A percentile compares a stretch with the other conserved stretches of the same genome.
phyloP scores from a whole-genome alignment of 1,284 basidiomycete species.

The Rhodotorula sp. region DNA sequence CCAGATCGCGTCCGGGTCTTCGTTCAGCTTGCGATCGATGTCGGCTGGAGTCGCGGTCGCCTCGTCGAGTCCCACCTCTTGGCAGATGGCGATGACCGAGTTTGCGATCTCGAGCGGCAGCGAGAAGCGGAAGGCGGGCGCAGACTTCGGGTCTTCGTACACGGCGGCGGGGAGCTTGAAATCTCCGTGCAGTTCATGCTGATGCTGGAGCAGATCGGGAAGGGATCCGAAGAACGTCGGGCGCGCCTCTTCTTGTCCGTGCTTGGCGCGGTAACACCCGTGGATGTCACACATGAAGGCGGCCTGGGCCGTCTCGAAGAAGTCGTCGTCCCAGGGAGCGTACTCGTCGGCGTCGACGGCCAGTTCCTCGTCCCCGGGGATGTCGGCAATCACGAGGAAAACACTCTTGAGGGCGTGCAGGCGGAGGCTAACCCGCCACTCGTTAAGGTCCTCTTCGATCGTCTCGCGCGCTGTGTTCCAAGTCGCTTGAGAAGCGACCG shows the following conservation, averaged over 20 bases:
- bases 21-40: neutral
- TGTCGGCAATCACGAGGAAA: neutral
- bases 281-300: constrained; percentile 6
- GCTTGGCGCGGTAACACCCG: neutral
- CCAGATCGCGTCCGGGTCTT: neutral
- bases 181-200: constrained; percentile 16
- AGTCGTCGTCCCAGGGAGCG: neutral
- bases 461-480: neutral
- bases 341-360: constrained; percentile 5
- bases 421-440: neutral
- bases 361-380: constrained; percentile 10
- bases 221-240: constrained; percentile 21
- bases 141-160: neutral
- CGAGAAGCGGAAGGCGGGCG: neutral
- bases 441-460: constrained; percentile 3
- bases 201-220: constrained; percentile 12
- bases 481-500: neutral
- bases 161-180: neutral
- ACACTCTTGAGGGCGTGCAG: neutral
- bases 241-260: neutral
- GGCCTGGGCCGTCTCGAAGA: neutral
- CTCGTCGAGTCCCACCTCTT: neutral
- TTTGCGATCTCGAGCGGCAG: constrained; percentile 14
- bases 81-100: constrained; percentile 6
- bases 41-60: too few species aligned